Conservation (phyloP, 371 early-diverging fungal species). For the Encephalitozoon cuniculi region DNA sequence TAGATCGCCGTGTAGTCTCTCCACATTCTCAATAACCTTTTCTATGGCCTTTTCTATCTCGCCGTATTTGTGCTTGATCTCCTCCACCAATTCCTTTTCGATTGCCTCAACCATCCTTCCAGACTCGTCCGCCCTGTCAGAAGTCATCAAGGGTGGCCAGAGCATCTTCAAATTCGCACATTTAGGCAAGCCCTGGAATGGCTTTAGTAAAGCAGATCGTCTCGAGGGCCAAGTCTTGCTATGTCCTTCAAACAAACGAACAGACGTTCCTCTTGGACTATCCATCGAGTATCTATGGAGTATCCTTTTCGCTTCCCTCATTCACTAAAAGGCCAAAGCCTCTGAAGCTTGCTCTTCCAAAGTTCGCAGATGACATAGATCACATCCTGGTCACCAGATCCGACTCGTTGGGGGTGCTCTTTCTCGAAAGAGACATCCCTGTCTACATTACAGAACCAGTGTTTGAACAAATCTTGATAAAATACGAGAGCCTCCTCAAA, state of each 20-base stretch:
- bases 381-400: conserved; percentile 42
- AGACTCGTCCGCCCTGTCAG: background rate
- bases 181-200: background rate
- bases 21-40: background rate
- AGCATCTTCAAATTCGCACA: background rate
- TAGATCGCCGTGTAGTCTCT: background rate
- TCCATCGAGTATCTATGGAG: conserved; percentile 34
- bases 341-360: conserved; percentile 19
- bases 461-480: conserved; percentile 51
- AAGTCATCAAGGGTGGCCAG: background rate
- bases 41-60: background rate
- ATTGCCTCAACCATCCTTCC: background rate
- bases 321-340: background rate
- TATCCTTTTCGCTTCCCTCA: background rate
- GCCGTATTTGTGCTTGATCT: background rate
- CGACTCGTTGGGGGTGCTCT: conserved; percentile 51
- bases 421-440: conserved; percentile 39
- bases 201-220: background rate
- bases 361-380: conserved; percentile 22
- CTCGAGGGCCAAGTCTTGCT: background rate
- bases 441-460: conserved; percentile 51
- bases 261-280: conserved; percentile 25
- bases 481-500: conserved; percentile 20
- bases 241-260: background rate
- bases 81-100: background rate